Evolutionary conservation across 495 filamentous ascomycete species (phyloP), one percentile per base, ranked within the genome.

Genomic region (Parathielavia hyrcaniae): DNA sequence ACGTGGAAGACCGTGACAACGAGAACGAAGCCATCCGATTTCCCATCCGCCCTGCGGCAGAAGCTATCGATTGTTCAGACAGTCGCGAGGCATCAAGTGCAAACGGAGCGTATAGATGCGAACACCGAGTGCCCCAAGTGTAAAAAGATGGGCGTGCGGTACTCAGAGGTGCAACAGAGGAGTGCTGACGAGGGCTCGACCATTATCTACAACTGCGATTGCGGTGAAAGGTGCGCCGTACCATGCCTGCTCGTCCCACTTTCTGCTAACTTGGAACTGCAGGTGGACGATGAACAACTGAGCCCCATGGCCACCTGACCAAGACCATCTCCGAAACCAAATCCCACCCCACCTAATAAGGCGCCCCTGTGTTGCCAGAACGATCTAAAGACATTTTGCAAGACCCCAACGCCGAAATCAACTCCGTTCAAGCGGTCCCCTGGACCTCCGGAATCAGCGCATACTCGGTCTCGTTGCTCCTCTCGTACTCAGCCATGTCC

Each of bases 401-500:
- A 38, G 32, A 61, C 53, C 58, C 47, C 35, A 64, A 58, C 63
- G 56, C 59, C 60, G 39, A 48, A 43, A 50, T 61, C 39, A 38
- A 60, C 13, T 20, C n/a, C 45, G 64, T 70, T 58, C 56, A 73
- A 57, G 55, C 69, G 47, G 67, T 72, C 30, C 65, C 68, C 53
- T 66, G 54, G 43, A 62, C 75, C 62, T 86, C 83, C 10, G 89
- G 90, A 53, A 97, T 81, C 64, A 95, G 75, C 23, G 91, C 95
- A 77, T 99, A 99, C 66, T 99, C 90, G 17, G 83, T 73, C 72
- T 95, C 81, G 17, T 87, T 87, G 66, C 82, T 89, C 79, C 87
- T 91, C 79, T 99, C 93, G 67, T 87, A 96, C 69, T 95, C 91
- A 2, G 90, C 93, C 95, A 99, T 99, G 69, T 99, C 93, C 54